A percentile compares a stretch with the other conserved stretches of the same genome.
These are phyloP conservation scores for Polyporus tsugae DNA, from an alignment of 1,284 basidiomycete genomes.

Conservation along the genomic window DNA sequence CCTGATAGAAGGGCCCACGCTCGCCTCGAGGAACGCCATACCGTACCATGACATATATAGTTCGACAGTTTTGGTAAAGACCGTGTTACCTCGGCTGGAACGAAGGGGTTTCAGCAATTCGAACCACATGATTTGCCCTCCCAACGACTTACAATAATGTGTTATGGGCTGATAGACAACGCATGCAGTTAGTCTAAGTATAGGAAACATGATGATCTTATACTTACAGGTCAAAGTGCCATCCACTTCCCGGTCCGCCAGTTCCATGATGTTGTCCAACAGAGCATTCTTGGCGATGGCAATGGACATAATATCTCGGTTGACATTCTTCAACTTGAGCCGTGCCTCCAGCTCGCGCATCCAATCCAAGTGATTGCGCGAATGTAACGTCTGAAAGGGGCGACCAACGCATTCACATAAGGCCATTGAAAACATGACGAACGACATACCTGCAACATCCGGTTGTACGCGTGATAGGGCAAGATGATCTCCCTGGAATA, in stretches of 20 bases:
- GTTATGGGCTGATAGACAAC: constrained; percentile 42
- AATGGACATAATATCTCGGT: constrained; percentile 69
- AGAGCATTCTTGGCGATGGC: constrained; percentile 70
- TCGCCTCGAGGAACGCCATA: constrained; percentile 77
- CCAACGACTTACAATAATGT: constrained; percentile 59
- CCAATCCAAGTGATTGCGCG: constrained; percentile 78
- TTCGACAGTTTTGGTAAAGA: constrained; percentile 84
- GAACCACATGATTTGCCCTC: neutral
- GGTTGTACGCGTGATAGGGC: constrained; percentile 64
- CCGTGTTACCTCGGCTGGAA: constrained; percentile 73
- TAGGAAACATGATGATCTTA: neutral
- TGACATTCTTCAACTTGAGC: constrained; percentile 67
- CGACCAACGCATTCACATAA: neutral
- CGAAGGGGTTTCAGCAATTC: neutral
- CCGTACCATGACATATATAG: constrained; percentile 81
- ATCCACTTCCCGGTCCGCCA: constrained; percentile 73
- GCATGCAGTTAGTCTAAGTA: neutral
- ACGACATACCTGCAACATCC: constrained; percentile 56
- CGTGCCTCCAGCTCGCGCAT: constrained; percentile 74
- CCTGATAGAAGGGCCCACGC: constrained; percentile 74
- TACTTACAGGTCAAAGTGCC: constrained; percentile 50
- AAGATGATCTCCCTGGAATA: constrained; percentile 74
- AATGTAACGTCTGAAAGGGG: constrained; percentile 61
- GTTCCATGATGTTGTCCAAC: constrained; percentile 71
- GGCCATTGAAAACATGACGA: neutral